Evolutionary conservation across 75 land plant genomes (phyloP), one percentile per base, ranked within the genome.

Genomic region (Pseudotsuga menziesii): DNA sequence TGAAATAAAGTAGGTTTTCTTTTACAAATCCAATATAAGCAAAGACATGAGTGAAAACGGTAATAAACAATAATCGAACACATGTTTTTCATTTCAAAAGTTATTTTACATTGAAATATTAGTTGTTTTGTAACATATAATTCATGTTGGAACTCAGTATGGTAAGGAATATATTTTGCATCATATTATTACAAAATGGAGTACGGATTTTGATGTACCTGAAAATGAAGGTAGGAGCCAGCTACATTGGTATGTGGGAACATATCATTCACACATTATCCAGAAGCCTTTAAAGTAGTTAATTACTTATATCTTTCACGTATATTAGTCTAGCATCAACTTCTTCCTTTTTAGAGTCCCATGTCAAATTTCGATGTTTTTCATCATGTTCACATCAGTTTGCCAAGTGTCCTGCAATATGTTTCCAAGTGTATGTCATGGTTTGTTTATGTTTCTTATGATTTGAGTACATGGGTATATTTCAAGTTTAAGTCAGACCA

Each of bases 101-200:
- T 39, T 39, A 11, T 69, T 41, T 41, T 11, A 19, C 29, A 36
- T n/a, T 67, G 22, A 67, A 35, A 67, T 67, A 23, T 39, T 48
- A 54, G 39, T 73, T 35, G 25, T 57, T 78, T 77, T 62, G 48
- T 61, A 85, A 77, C 90, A 97, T 98, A 84, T 88, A 86, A 86
- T 80, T 75, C 99, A 97, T 85, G 93, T 97, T 79, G 95, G 98
- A 62, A 98, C 99, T 72, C 98, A 97, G 78, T 97, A 92, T 81
- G 99, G 99, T 54, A 95, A 97, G 80, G 92, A 95, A 56, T 78
- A 87, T 58, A 85, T 97, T 71, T 69, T 97, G 72, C 85, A 94
- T 81, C 93, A 91, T 78, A 76, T 97, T 44, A 79, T 93, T 75
- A 84, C 83, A 14, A 94, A 87, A 78, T 92, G 92, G 84, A 84